Base-by-base conservation (phyloP, 441 rosid genomes). In the Rhodomyrtus psidioides region DNA sequence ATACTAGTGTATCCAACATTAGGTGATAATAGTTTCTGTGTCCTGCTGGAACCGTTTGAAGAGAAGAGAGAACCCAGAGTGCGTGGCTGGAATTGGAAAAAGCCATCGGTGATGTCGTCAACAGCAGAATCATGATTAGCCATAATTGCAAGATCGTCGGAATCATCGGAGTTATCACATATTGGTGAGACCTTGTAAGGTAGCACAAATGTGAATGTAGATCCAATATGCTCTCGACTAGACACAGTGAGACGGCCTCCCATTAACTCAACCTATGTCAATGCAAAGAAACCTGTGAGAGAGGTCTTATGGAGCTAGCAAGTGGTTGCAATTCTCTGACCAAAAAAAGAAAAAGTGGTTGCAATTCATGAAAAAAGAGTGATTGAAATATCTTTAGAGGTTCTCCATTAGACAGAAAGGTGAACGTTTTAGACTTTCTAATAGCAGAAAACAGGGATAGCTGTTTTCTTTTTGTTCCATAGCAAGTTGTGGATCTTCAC, bases 191-290 rank as follows among this genome's bases (percentile, higher is more conserved):
- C 91, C 87, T 91, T 96, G 93, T 95, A 97, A 17, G 98, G 98
- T 59, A 97, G 91, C 85, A 94, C 90, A 86, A 96, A 97, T 27
- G 97, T 97, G 88, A 97, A 97, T 24, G 95, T 95, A 60, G 99
- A 96, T 27, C 99, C 99, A 27, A 83, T 83, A 82, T 93, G 91
- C 88, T 93, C 99, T 86, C 28, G 86, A 90, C 99, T 97, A 23
- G 98, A 92, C 82, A 97, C 98, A 0, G 98, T 96, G 55, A 97
- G 96, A 57, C 84, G 91, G 74, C 99, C 96, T 6, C 98, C 99
- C 99, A 97, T 97, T 90, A 97, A 93, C 91, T 97, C 96, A 88
- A 95, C 98, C 99, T 97, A 86, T 85, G 34, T 59, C 84, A 84
- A 88, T 54, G 83, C 84, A 86, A 55, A 88, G 57, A 86, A 87